Evolutionary conservation across 495 filamentous ascomycete genomes (phyloP), one percentile per base, ranked within the genome.

Genomic region (Chaetomidium leptoderma): DNA sequence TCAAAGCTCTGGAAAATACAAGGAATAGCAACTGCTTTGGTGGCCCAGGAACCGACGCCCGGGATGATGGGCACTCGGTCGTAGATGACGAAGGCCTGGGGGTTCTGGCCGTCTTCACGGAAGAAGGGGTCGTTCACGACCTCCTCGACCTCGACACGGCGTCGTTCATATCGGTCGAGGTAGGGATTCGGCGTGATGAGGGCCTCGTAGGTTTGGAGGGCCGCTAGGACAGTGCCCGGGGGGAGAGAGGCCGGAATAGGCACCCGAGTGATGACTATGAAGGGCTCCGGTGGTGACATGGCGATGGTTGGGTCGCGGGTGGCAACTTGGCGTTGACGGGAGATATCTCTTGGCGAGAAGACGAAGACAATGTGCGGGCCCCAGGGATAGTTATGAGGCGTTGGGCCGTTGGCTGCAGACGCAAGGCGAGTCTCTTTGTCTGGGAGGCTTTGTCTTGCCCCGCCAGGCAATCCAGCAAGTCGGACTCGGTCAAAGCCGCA

Each of bases 11-110:
- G 70, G 53, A 72, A 71, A 10, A 71, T 51, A 55, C 67, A 71
- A 0, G 70, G 67, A 37, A 72, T 65, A 21, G 37, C 16, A 4
- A 74, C 61, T 23, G 65, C 57, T 58, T 67, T 74, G 19, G 47
- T 65, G 0, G 63, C 63, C 52, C 66, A 58, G 4, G 65, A 49
- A 7, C 66, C 68, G 11, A 70, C 49, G 53, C 69, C 69, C 1
- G 72, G 70, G n/a, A 74, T 63, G 52, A 73, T 62, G 57, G 71
- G 69, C 39, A 76, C 66, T 44, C 64, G 66, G 49, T 76, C 72
- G 59, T 60, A 59, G 52, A 74, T 65, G 48, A 67, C 52, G 55
- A 68, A 74, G 43, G 63, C 61, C 10, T 56, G 42, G 1, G 70
- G 61, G n/a, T 63, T 57, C n/a, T n/a, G 37, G 26, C 68, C 66